phyloP scores from a whole-genome alignment of 106 monocot species.

The Iris macrosiphon region DNA sequence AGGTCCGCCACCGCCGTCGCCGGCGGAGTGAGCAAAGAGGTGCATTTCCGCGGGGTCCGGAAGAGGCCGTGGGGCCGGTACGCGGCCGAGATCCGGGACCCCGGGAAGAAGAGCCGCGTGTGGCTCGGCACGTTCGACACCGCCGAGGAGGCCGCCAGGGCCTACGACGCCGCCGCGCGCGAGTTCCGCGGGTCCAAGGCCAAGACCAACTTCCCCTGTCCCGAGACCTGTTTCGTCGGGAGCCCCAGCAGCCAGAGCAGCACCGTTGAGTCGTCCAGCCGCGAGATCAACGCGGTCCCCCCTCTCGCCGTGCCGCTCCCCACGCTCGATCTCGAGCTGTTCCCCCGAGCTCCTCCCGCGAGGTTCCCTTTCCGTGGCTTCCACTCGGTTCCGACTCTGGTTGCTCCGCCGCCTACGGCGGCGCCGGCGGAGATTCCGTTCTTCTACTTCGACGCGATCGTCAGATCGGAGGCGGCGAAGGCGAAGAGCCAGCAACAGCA shows the following conservation, averaged over 20 bases:
- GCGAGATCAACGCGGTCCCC: constrained; percentile 15
- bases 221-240: constrained; percentile 6
- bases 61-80: constrained; percentile 10
- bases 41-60: too few relatives aligned
- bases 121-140: constrained; percentile 47
- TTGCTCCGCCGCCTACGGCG: neutral
- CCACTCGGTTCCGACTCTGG: too few relatives aligned
- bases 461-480: constrained; percentile 17
- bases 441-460: constrained; percentile 21
- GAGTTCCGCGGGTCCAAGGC: constrained; percentile 31
- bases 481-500: neutral
- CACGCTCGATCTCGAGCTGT: constrained; percentile 25
- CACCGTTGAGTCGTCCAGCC: constrained; percentile 43
- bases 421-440: constrained; percentile 8
- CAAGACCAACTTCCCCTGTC: constrained; percentile 30
- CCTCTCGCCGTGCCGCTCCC: too few relatives aligned
- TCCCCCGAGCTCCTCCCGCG: constrained; percentile 1
- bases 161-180: constrained; percentile 35
- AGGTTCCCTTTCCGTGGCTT: constrained; percentile 28
- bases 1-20: too few relatives aligned
- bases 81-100: constrained; percentile 46
- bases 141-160: constrained; percentile 35
- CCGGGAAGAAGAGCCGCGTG: constrained; percentile 39
- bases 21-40: too few relatives aligned
- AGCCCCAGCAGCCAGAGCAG: constrained; percentile 55